phyloP scores from a whole-genome alignment of 2,329 filamentous ascomycete species.

The Cadophora sp. region DNA sequence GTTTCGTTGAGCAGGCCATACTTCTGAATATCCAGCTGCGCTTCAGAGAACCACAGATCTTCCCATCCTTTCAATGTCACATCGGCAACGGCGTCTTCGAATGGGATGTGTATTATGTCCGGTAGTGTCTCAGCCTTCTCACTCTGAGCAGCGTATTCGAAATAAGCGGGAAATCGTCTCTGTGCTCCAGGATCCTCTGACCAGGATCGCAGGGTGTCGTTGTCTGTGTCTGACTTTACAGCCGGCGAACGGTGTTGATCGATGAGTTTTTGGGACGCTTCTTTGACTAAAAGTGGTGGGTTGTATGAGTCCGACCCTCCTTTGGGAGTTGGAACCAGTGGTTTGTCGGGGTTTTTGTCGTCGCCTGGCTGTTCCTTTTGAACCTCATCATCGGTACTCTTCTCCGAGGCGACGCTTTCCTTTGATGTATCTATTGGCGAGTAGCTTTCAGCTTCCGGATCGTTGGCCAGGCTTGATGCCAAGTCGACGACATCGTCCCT shows the following conservation, averaged over 20 bases:
- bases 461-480: neutral
- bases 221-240: slow-evolving; percentile 1
- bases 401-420: neutral
- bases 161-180: slow-evolving; percentile 26
- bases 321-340: neutral
- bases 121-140: slow-evolving; percentile 43
- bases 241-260: slow-evolving; percentile 22
- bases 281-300: slow-evolving; percentile 14
- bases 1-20: slow-evolving; percentile 46
- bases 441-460: neutral
- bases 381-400: neutral
- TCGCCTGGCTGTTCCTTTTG: slow-evolving; percentile 16
- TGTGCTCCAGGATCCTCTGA: neutral
- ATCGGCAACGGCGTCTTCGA: slow-evolving; percentile 48
- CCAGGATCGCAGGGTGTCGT: neutral
- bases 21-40: slow-evolving; percentile 43
- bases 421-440: neutral
- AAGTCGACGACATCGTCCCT: neutral
- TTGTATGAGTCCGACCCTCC: neutral
- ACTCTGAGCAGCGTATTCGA: slow-evolving; percentile 21
- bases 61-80: slow-evolving; percentile 50
- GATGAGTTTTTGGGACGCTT: slow-evolving; percentile 24
- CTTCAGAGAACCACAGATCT: slow-evolving; percentile 50
- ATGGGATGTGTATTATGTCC: slow-evolving; percentile 49
- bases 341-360: slow-evolving; percentile 1